A percentile compares a stretch with the other conserved stretches of the same genome.
Conservation (phyloP, 2,329 filamentous ascomycete species). For the Venturia asperata region DNA sequence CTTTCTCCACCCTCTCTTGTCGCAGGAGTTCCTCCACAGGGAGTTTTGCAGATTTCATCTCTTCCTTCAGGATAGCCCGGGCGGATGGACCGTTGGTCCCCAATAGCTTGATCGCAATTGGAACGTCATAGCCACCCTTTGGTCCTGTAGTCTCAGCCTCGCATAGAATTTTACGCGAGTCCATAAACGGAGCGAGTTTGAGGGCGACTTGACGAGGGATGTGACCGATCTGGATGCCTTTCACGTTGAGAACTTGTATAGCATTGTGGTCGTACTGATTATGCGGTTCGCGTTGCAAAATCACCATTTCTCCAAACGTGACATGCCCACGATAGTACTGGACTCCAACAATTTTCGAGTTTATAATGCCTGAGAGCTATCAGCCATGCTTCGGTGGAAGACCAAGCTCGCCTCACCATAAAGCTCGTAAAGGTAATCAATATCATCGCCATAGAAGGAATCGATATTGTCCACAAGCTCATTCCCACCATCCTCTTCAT, state of each 20-base stretch:
- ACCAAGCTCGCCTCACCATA: neutral
- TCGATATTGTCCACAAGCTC: constrained; percentile 14
- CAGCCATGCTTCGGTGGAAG: neutral
- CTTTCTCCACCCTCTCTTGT: constrained; percentile 46
- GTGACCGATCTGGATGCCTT: constrained; percentile 67
- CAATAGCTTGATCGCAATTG: constrained; percentile 61
- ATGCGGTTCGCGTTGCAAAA: constrained; percentile 50
- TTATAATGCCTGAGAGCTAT: neutral
- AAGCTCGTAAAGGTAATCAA: constrained; percentile 7
- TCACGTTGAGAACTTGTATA: constrained; percentile 70
- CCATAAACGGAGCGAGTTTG: constrained; percentile 67
- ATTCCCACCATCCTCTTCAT: constrained; percentile 16
- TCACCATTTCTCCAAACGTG: constrained; percentile 31
- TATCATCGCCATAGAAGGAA: constrained; percentile 1
- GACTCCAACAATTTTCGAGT: constrained; percentile 52
- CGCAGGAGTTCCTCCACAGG: constrained; percentile 39
- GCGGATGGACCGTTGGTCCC: constrained; percentile 51
- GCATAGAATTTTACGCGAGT: constrained; percentile 43
- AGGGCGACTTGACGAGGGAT: constrained; percentile 58
- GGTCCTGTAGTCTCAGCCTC: constrained; percentile 63
- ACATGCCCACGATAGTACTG: constrained; percentile 34
- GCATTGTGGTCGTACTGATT: constrained; percentile 71
- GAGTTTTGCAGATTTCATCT: constrained; percentile 59
- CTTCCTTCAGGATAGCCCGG: constrained; percentile 35
- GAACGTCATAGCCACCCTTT: constrained; percentile 64